A percentile compares a stretch with the other conserved stretches of the same genome.
phyloP scores from a whole-genome alignment of 129 eudicot species.

The Flaveria sonorensis region DNA sequence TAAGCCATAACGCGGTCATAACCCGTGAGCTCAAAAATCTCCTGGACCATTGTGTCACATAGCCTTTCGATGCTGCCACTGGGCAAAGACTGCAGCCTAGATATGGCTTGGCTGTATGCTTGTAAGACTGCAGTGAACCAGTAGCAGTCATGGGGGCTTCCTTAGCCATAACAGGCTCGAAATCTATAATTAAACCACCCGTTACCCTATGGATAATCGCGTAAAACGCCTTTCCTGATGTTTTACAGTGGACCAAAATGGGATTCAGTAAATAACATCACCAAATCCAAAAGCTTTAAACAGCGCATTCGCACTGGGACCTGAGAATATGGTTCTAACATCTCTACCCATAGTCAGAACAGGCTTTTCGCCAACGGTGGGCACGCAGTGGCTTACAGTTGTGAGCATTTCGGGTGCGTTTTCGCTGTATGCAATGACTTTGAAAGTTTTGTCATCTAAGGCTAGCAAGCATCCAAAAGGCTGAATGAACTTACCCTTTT shows the following conservation, averaged over 20 bases:
- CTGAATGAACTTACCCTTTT: conserved; percentile 73
- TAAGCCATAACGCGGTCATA: conserved; percentile 91
- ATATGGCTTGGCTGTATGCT: conserved; percentile 83
- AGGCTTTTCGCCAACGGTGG: conserved; percentile 70
- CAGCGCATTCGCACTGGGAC: conserved; percentile 64
- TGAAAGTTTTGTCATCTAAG: conserved; percentile 75
- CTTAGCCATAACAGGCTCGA: conserved; percentile 90
- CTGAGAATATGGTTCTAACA: conserved; percentile 70
- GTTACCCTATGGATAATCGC: conserved; percentile 81
- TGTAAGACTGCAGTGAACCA: conserved; percentile 86
- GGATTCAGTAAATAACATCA: conserved; percentile 85
- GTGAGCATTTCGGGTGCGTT: conserved; percentile 92
- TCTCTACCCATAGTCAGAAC: conserved; percentile 76
- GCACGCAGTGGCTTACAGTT: conserved; percentile 72
- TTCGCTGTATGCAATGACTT: conserved; percentile 77
- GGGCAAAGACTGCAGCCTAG: conserved; percentile 75
- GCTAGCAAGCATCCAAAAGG: conserved; percentile 90
- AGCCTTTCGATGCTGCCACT: conserved; percentile 84
- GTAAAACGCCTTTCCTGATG: conserved; percentile 88
- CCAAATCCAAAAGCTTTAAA: conserved; percentile 74
- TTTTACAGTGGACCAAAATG: conserved; percentile 73
- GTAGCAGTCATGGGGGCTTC: conserved; percentile 95
- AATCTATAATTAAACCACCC: conserved; percentile 73
- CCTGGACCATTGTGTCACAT: conserved; percentile 91
- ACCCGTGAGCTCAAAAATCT: conserved; percentile 89